Conservation (phyloP, 2,329 filamentous ascomycete genomes). For the Fusarium temperatum region DNA sequence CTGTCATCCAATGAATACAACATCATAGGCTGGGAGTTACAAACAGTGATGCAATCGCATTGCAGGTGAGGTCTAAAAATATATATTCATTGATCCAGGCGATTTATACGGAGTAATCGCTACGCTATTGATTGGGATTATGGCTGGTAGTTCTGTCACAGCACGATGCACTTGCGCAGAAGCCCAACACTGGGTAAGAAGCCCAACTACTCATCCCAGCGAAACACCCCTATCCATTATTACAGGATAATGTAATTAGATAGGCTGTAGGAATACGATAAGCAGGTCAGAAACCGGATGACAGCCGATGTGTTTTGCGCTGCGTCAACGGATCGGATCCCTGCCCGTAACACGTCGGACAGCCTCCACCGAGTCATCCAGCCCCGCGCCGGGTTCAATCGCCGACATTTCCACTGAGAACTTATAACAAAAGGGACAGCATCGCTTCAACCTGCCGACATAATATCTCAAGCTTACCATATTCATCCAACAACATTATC, state of each 20-base stretch:
- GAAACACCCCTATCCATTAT: background rate
- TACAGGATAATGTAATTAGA: rapidly evolving
- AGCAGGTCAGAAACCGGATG: background rate
- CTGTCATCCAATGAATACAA: background rate
- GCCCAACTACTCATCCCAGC: background rate
- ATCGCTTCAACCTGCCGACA: background rate
- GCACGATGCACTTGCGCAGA: background rate
- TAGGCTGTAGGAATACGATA: background rate
- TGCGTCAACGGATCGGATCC: background rate
- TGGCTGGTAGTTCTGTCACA: background rate
- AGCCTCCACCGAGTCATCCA: background rate
- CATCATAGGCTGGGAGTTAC: background rate
- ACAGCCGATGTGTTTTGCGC: background rate
- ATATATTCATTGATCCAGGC: rapidly evolving
- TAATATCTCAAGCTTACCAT: background rate
- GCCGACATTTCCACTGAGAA: background rate
- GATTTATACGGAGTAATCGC: background rate
- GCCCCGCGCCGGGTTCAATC: background rate
- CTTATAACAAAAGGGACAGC: background rate
- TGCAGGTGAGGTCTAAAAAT: rapidly evolving
- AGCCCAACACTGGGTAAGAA: background rate
- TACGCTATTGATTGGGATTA: background rate
- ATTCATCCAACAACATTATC: background rate
- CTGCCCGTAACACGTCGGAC: background rate
- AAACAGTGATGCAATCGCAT: rapidly evolving